These are phyloP conservation scores for Xylaria sp. DNA, from an alignment of 2,329 filamentous ascomycete genomes.

Conservation along the genomic window DNA sequence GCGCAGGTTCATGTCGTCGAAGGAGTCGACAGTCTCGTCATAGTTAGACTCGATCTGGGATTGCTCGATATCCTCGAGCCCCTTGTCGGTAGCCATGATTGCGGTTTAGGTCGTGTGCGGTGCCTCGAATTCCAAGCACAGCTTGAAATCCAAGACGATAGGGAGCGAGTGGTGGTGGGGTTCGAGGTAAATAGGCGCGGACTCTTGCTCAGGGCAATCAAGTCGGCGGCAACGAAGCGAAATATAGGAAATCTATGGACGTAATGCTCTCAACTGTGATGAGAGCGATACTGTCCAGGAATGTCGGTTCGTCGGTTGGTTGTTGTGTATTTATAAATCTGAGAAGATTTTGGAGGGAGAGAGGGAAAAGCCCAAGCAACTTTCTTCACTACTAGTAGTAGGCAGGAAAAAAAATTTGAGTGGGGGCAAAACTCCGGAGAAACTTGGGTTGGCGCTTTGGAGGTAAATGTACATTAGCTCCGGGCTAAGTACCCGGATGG, in stretches of 20 bases:
- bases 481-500: background rate
- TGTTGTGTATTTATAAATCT: conserved; percentile 27
- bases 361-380: conserved; percentile 34
- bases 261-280: conserved; percentile 34
- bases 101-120: conserved; percentile 61
- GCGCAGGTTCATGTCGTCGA: conserved; percentile 98
- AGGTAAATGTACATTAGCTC: background rate
- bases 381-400: conserved; percentile 24
- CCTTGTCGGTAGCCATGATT: conserved; percentile 99
- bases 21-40: conserved; percentile 99
- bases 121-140: conserved; percentile 78
- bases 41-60: conserved; percentile 99
- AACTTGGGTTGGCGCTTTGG: conserved; percentile 32
- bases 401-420: conserved; percentile 41
- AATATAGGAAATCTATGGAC: conserved; percentile 35
- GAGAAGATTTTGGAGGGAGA: conserved; percentile 34
- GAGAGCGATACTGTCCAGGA: conserved; percentile 37
- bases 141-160: conserved; percentile 72
- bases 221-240: conserved; percentile 34
- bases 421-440: conserved; percentile 40
- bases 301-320: conserved; percentile 27
- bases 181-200: conserved; percentile 36
- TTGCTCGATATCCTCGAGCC: conserved; percentile 78
- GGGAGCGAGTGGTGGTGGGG: conserved; percentile 46
- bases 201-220: conserved; percentile 37